Base-by-base conservation (phyloP, 2,329 filamentous ascomycete species). In the Ophiostoma ulmi region DNA sequence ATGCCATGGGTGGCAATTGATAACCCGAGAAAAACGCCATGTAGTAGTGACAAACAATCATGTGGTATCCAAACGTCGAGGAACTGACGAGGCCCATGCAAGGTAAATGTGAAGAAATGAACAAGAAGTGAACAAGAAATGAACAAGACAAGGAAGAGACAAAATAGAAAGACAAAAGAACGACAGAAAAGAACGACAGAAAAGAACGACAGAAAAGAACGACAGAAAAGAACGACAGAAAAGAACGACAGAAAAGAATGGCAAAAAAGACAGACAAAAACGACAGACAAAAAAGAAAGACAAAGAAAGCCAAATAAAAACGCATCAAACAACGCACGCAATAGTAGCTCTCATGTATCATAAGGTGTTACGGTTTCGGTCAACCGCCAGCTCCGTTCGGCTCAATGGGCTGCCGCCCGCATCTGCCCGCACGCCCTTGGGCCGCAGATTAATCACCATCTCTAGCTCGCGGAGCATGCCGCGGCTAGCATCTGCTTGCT, bases 401-500 rank as follows among this genome's bases (percentile, higher is more conserved):
- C 26, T 41, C 26, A 61, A 8, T n/a, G 38, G 26, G 26, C 20
- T 44, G 39, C 36, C 6, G 44, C 35, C 48, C 1, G 67, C 41
- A 22, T 70, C 52, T 14, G 68, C 41, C 26, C 31, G 68, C 52
- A 35, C 55, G 13, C 58, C 41, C 63, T 73, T 74, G 52, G 73
- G 74, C 58, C 74, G 74, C 44, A 83, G 80, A 77, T 83, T 87
- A 78, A 98, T 96, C 72, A 99, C 88, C 74, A 92, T 94, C 81
- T 97, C 93, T 72, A 99, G 84, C 80, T 99, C 95, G 73, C 91
- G 89, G 73, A 99, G 85, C 92, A 99, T 97, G 75, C 91, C 92
- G 63, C 89, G 91, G 73, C 89, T 96, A 13, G 92, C 91, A 73
- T 97, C 93, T 64, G 88, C 83, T 77, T 91, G 90, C 75, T 94